A percentile compares a stretch with the other conserved stretches of the same genome.
phyloP scores from a whole-genome alignment of 345 rosid species.

The Draba incana region DNA sequence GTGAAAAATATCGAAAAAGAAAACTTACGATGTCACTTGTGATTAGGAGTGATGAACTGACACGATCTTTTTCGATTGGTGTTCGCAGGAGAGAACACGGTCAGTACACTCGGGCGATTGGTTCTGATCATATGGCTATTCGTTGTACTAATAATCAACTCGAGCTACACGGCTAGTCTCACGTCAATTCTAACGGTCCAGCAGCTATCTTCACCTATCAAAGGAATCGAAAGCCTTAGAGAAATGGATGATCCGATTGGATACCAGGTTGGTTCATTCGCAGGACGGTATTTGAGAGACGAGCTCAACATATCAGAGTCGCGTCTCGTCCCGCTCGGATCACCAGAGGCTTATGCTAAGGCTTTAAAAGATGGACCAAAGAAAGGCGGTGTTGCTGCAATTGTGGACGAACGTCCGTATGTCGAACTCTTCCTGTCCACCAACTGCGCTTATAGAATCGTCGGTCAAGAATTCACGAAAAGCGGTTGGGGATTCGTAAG shows the following conservation, averaged over 20 bases:
- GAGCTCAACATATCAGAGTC: slow-evolving; percentile 75
- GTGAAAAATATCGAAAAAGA: slow-evolving; percentile 36
- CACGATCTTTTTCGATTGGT: slow-evolving; percentile 26
- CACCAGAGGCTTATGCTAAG: slow-evolving; percentile 77
- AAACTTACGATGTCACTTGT: slow-evolving; percentile 2
- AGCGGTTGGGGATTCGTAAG: slow-evolving; percentile 97
- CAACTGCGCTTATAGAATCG: slow-evolving; percentile 72
- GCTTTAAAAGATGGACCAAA: slow-evolving; percentile 73
- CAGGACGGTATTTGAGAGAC: slow-evolving; percentile 69
- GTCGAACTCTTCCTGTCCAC: slow-evolving; percentile 76
- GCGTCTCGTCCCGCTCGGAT: slow-evolving; percentile 72
- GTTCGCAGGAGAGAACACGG: slow-evolving; percentile 78
- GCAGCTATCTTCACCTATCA: slow-evolving; percentile 75
- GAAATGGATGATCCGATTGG: slow-evolving; percentile 69
- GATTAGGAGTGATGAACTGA: slow-evolving; percentile 24
- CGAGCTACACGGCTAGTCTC: slow-evolving; percentile 95
- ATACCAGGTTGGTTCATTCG: slow-evolving; percentile 87
- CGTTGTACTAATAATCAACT: slow-evolving; percentile 88
- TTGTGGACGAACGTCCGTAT: slow-evolving; percentile 85
- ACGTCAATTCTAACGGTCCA: slow-evolving; percentile 95
- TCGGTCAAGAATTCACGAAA: slow-evolving; percentile 88
- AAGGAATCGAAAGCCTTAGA: slow-evolving; percentile 79
- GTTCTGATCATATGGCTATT: slow-evolving; percentile 93
- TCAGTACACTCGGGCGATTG: slow-evolving; percentile 79
- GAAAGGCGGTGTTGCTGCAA: slow-evolving; percentile 89